A percentile compares a stretch with the other conserved stretches of the same genome.
phyloP scores from a whole-genome alignment of 441 rosid genomes.

The Geranium incanum region DNA sequence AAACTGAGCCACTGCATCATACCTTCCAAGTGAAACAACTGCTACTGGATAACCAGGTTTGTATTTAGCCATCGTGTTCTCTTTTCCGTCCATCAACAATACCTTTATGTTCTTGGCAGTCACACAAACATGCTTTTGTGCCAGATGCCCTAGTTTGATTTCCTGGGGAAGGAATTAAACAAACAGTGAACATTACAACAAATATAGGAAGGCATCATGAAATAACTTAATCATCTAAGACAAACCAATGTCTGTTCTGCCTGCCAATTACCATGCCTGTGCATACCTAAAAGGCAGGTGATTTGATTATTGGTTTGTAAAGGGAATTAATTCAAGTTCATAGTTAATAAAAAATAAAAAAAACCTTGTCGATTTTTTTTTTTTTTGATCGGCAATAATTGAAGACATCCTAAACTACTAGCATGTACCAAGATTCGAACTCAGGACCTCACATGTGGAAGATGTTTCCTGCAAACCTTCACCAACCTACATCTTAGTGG shows the following conservation, averaged over 20 bases:
- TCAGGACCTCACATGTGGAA: no score
- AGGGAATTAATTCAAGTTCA: not conserved
- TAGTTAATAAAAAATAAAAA: no score
- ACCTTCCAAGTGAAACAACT: constrained; percentile 75
- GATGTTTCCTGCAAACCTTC: no score
- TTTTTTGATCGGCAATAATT: no score
- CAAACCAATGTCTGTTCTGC: not conserved
- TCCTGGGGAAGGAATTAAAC: constrained; percentile 37
- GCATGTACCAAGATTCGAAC: no score
- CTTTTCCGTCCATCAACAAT: constrained; percentile 44
- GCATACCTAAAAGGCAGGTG: not conserved
- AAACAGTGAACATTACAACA: not conserved
- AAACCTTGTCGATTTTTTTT: not conserved
- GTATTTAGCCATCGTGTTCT: constrained; percentile 47
- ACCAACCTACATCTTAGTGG: not conserved
- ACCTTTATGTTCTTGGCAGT: constrained; percentile 62
- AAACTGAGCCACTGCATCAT: constrained; percentile 72
- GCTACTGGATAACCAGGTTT: constrained; percentile 47
- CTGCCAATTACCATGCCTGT: not conserved
- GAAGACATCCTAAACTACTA: no score
- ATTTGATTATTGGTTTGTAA: not conserved
- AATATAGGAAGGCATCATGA: not conserved
- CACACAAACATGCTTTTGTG: constrained; percentile 54
- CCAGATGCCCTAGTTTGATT: constrained; percentile 69
- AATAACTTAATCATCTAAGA: not conserved